Evolutionary conservation across 139 green algal genomes (phyloP).

Genomic region (Coelastrella sp.): DNA sequence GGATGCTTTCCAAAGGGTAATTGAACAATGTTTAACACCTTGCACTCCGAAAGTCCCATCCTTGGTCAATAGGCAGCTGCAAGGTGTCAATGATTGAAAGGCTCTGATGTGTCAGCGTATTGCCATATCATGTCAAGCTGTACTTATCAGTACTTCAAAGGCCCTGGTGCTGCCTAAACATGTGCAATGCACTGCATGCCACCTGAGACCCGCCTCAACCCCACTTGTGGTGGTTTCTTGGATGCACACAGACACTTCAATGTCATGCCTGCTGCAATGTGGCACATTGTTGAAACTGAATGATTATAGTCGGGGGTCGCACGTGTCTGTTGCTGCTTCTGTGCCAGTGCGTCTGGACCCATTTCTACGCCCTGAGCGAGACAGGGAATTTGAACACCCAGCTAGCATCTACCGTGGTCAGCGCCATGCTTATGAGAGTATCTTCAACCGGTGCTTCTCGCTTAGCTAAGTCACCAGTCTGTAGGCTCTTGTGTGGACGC

Average conservation of each 20-base stretch:
- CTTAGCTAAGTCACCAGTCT: neutral
- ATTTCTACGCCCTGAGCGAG: constrained; percentile 25
- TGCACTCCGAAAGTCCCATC: too few species aligned
- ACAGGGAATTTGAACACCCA: neutral
- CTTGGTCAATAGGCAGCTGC: too few species aligned
- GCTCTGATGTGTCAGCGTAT: too few species aligned
- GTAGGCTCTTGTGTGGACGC: constrained; percentile 31
- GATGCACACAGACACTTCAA: neutral
- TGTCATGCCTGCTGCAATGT: neutral
- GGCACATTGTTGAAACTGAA: constrained; percentile 4
- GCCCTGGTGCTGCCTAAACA: too few species aligned
- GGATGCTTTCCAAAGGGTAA: too few species aligned
- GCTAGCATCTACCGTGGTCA: neutral
- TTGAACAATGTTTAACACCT: too few species aligned
- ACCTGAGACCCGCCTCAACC: neutral
- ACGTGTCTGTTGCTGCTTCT: constrained; percentile 4
- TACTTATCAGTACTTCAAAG: too few species aligned
- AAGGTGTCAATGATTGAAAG: too few species aligned
- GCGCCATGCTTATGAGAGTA: constrained; percentile 31
- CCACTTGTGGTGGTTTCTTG: neutral
- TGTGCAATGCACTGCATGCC: neutral
- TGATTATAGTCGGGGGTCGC: constrained; percentile 11
- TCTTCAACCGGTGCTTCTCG: constrained; percentile 14
- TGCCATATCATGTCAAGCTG: too few species aligned
- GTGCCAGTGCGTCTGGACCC: constrained; percentile 4